These are phyloP conservation scores for Mortierella sp. DNA, from an alignment of 371 early-diverging fungal genomes.

Conservation along the genomic window DNA sequence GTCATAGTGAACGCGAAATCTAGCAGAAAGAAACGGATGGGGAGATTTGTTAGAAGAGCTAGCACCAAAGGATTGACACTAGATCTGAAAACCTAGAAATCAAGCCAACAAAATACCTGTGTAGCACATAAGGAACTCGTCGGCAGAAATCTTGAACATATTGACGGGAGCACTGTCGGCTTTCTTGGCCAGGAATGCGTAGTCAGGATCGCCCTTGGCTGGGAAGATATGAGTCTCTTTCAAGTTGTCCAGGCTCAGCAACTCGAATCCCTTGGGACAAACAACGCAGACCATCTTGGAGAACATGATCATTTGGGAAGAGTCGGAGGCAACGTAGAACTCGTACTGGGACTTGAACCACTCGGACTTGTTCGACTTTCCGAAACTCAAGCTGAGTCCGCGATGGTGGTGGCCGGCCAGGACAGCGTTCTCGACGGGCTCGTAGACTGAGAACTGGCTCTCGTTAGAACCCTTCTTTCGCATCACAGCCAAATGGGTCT, in stretches of 20 bases:
- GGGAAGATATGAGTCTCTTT: slow-evolving; percentile 72
- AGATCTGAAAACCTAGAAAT: slow-evolving; percentile 43
- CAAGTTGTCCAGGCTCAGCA: slow-evolving; percentile 88
- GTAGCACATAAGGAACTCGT: slow-evolving; percentile 92
- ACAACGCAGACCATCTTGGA: slow-evolving; percentile 89
- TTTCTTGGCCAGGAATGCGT: slow-evolving; percentile 80
- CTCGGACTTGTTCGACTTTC: slow-evolving; percentile 48
- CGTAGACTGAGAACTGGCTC: slow-evolving; percentile 52
- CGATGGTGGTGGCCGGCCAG: slow-evolving; percentile 36
- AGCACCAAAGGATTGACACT: slow-evolving; percentile 24
- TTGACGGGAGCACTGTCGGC: slow-evolving; percentile 75
- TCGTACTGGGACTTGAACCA: slow-evolving; percentile 52
- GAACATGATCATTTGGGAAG: slow-evolving; percentile 83
- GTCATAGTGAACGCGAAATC: slow-evolving; percentile 56
- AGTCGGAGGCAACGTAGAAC: slow-evolving; percentile 92
- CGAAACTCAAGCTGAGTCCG: slow-evolving; percentile 50
- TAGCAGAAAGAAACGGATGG: not conserved
- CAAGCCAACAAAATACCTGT: slow-evolving; percentile 64
- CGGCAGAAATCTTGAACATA: slow-evolving; percentile 80
- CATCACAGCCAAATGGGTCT: slow-evolving; percentile 52
- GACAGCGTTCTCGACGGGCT: slow-evolving; percentile 54
- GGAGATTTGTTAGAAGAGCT: too few relatives aligned
- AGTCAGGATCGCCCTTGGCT: slow-evolving; percentile 73
- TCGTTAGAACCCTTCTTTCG: slow-evolving; percentile 48
- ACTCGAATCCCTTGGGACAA: slow-evolving; percentile 92